Evolutionary conservation across 805 yeast genomes (phyloP), one percentile per base, ranked within the genome.

Genomic region (Cyberlindnera mrakii): DNA sequence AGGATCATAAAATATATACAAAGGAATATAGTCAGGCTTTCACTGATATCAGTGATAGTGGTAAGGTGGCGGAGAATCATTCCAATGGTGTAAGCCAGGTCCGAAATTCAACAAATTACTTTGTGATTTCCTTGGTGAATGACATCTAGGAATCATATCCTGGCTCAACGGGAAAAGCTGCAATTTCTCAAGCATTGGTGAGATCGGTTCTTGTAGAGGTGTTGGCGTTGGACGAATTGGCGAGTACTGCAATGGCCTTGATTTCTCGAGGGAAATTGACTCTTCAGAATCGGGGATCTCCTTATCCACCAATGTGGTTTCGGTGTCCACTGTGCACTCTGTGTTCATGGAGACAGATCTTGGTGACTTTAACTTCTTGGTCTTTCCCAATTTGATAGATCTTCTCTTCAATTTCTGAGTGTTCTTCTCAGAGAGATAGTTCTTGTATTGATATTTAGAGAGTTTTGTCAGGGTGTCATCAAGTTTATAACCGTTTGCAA

Each of bases 41-140:
- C 27, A 23, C 27, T 23, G 27, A 23, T 23, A 23, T 42, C 40
- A 43, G 32, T 14, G 27, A n/a, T 45, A 47, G 15, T 47, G 41
- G 35, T 47, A 47, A 19, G 51, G 51, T 4, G 51, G 51, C 10
- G 51, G 51, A 8, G 47, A 48, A 33, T 47, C 47, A 16, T 35
- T 39, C 48, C 50, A 46, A 31, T 43, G 39, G 31, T 45, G 33
- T 20, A 52, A 32, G 3, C 55, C 57, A 4, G 51, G 41, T 3
- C 58, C 58, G 37, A 52, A 50, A 36, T 47, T 48, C 35, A 48
- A 34, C 18, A 55, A 25, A 35, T 54, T 49, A 25, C 51, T 48
- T 37, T 55, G 59, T 2, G 61, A 57, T 35, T 57, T 54, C 32
- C 53, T 43, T 34, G 61, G 60, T 9, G 60, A 55, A 18, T 43